Evolutionary conservation across 441 rosid species (phyloP), one percentile per base, ranked within the genome.

Genomic region (Gossypium lobatum): DNA sequence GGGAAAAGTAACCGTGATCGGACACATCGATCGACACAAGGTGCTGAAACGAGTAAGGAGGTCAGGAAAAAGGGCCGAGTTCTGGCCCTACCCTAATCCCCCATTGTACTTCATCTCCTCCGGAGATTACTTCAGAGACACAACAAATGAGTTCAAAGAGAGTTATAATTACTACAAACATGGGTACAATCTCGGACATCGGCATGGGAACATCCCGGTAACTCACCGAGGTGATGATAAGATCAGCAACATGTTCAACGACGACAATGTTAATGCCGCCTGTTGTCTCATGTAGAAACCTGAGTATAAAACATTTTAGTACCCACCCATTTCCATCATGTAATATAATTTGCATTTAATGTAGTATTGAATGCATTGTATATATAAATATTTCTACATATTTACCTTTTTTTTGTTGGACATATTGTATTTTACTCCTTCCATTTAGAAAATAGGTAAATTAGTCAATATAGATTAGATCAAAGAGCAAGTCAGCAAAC

Each of bases 241-340:
- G 77, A 93, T 95, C 76, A 95, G 99, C 86, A 92, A 95, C 89
- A 75, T 95, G 83, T 95, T 92, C 82, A 95, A 89, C 59, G 99
- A 95, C 64, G 97, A 95, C 54, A 93, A 91, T 64, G 99, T 92
- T 52, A 88, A 92, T 45, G 97, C 97, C 5, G 21, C 21, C 26
- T 95, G 99, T 80, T 83, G 82, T 58, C 84, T 95, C 78, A 93
- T 95, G 96, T 91, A 85, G 81, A 13, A 18, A 31, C 60, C 21
- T 1, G 14, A 1, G 17, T n/a, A 7, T 1, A 6, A 2, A 55
- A 20, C 5, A 55, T 7, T 8, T 18, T 20, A 9, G 6, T 21
- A 57, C n/a, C 61, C 31, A 21, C 23, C 28, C n/a, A 57, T 21
- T 21, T 21, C 6, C 28, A 57, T 10, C n/a, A 20, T 57, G 25